Evolutionary conservation across 192 early-diverging fungal species (phyloP).

Genomic region (Gryganskiella cystojenkinii): DNA sequence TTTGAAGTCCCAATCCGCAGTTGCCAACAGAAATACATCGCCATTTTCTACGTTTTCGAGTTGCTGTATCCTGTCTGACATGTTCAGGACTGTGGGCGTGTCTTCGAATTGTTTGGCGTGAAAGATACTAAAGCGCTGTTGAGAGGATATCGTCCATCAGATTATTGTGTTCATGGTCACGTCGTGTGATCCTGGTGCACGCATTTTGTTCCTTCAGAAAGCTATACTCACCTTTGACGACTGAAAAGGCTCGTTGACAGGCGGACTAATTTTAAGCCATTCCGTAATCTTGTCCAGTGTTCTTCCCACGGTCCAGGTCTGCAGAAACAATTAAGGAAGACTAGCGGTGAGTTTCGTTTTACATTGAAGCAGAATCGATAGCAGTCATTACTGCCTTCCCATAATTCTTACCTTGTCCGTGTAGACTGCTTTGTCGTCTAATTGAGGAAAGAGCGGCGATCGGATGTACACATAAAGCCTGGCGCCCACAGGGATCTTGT

Average conservation of each 20-base stretch:
- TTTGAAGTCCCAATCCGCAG: constrained; percentile 23
- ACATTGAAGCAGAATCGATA: neutral
- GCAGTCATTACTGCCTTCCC: neutral
- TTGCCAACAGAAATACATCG: constrained; percentile 32
- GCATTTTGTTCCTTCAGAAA: too few species aligned
- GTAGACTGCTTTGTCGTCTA: constrained; percentile 32
- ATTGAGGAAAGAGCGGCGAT: constrained; percentile 25
- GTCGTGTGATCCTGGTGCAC: too few species aligned
- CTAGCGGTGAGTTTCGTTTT: neutral
- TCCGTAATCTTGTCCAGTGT: constrained; percentile 37
- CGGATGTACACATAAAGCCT: constrained; percentile 29
- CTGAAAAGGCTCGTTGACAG: constrained; percentile 41
- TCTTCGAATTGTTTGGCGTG: constrained; percentile 29
- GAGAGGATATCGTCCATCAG: neutral
- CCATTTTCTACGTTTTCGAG: constrained; percentile 18
- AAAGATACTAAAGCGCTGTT: constrained; percentile 42
- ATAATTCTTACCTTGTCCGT: constrained; percentile 44
- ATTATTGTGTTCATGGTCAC: neutral
- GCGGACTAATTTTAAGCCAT: constrained; percentile 24
- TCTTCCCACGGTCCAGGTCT: constrained; percentile 40
- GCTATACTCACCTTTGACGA: constrained; percentile 18
- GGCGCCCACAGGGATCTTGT: constrained; percentile 38
- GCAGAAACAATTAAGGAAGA: neutral
- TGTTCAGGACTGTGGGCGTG: constrained; percentile 6
- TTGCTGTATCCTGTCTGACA: constrained; percentile 33